These are phyloP conservation scores for Lentinula aciculospora DNA, from an alignment of 768 basidiomycete species.

Conservation along the genomic window DNA sequence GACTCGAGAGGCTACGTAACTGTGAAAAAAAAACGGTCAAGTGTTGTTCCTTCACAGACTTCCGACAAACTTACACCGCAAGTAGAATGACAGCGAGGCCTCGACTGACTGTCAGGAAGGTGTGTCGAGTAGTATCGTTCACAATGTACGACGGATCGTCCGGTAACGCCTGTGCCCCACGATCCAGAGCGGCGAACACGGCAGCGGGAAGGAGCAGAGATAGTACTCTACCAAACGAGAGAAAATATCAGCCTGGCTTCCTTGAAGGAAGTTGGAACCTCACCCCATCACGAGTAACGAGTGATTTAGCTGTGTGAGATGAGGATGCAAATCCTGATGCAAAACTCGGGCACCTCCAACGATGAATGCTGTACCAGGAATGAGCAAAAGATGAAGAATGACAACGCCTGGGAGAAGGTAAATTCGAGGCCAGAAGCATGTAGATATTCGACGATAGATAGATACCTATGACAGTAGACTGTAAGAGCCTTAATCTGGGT, in stretches of 20 bases:
- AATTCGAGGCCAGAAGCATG: background rate
- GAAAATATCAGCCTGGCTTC: background rate
- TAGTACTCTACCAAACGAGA: constrained; percentile 34
- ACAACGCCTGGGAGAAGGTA: constrained; percentile 46
- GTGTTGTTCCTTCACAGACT: no score
- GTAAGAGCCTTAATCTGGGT: constrained; percentile 52
- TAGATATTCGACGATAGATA: background rate
- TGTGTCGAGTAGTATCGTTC: constrained; percentile 36
- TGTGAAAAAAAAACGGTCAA: constrained; percentile 15
- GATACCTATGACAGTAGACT: constrained; percentile 65
- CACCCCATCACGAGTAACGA: constrained; percentile 65
- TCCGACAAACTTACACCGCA: constrained; percentile 40
- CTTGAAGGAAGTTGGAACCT: constrained; percentile 10
- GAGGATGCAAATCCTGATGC: constrained; percentile 65
- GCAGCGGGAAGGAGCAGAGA: constrained; percentile 63
- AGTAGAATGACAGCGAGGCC: constrained; percentile 62
- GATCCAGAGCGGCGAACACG: constrained; percentile 56
- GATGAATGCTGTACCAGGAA: constrained; percentile 69
- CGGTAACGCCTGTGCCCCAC: constrained; percentile 17
- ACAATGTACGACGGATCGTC: constrained; percentile 21
- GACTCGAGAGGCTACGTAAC: constrained; percentile 63
- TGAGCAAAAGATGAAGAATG: constrained; percentile 64
- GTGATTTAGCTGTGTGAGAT: constrained; percentile 62
- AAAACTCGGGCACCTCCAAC: constrained; percentile 63
- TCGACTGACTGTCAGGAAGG: constrained; percentile 57